These are phyloP conservation scores for Pseudogymnoascus sp. DNA, from an alignment of 2,329 filamentous ascomycete genomes.

Conservation along the genomic window DNA sequence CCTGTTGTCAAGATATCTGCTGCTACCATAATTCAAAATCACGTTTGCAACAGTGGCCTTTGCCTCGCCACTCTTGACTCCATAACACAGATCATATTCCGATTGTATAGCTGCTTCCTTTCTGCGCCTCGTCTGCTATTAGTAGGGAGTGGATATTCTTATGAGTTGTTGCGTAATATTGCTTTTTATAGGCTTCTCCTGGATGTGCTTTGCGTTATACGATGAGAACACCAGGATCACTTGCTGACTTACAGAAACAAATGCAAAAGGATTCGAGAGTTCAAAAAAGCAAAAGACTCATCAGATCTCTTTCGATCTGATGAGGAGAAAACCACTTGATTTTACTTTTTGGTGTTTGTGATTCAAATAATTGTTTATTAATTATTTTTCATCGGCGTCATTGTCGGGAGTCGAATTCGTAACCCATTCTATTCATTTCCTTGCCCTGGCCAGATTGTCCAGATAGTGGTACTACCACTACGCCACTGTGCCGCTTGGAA, in stretches of 20 bases:
- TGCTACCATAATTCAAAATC: too few relatives aligned
- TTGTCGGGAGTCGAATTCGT: neutral
- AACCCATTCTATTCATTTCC: neutral
- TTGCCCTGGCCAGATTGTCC: neutral
- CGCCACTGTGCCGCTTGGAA: neutral
- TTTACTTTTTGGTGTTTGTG: neutral
- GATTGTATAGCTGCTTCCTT: too few relatives aligned
- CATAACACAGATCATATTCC: too few relatives aligned
- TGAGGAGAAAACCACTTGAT: neutral
- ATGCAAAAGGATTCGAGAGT: neutral
- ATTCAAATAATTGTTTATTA: neutral
- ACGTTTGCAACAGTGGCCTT: too few relatives aligned
- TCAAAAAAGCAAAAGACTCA: neutral
- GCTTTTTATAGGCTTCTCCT: too few relatives aligned
- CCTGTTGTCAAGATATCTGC: too few relatives aligned
- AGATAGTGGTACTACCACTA: neutral
- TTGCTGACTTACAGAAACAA: neutral
- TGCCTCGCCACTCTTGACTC: too few relatives aligned
- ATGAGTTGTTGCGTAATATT: too few relatives aligned
- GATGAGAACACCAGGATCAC: too few relatives aligned
- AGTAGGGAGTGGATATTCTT: too few relatives aligned
- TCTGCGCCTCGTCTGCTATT: too few relatives aligned
- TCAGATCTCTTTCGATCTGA: neutral
- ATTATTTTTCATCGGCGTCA: neutral
- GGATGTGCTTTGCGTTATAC: too few relatives aligned